A percentile compares a stretch with the other conserved stretches of the same genome.
phyloP scores from a whole-genome alignment of 257 asterid species.

The Lycium barbarum region DNA sequence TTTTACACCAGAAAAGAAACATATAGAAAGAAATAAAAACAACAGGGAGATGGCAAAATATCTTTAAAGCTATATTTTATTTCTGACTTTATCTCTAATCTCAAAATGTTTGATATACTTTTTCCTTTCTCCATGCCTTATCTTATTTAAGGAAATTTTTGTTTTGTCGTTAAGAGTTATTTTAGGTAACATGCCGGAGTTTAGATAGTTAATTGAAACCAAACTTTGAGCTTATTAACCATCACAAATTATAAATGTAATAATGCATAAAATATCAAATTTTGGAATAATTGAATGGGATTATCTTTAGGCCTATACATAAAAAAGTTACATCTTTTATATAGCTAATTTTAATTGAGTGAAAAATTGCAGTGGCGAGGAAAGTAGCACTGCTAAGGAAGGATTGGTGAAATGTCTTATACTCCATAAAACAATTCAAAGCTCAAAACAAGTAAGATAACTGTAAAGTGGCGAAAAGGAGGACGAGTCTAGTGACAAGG shows the following conservation, averaged over 20 bases:
- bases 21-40: neutral
- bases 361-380: no score
- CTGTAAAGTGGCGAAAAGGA: no score
- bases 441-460: no score
- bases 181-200: neutral
- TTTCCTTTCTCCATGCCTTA: neutral
- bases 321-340: no score
- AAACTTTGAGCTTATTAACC: neutral
- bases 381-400: no score
- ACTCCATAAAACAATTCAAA: no score
- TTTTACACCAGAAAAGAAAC: neutral
- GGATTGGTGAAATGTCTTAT: no score
- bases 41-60: neutral
- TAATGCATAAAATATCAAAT: neutral
- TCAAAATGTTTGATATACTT: neutral
- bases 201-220: neutral
- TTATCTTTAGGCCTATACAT: neutral
- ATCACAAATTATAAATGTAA: neutral
- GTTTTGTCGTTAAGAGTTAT: neutral
- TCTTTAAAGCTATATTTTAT: neutral
- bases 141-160: neutral
- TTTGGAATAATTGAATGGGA: neutral
- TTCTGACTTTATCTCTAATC: neutral
- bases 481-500: no score
- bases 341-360: no score